Evolutionary conservation across 768 basidiomycete species (phyloP).

Genomic region (Xerocomellus amylosporus): DNA sequence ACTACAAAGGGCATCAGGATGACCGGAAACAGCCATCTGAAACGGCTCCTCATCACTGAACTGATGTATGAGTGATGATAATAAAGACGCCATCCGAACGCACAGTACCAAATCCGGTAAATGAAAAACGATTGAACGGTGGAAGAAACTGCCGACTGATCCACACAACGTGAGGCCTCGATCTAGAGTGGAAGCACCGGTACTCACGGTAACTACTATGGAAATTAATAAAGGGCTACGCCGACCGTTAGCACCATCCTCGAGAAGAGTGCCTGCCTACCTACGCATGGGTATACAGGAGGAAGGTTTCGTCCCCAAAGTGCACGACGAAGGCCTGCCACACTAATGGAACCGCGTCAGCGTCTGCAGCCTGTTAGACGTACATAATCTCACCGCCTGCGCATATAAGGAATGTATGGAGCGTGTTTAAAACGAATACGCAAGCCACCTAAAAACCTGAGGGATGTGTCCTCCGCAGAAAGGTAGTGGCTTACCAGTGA

Average conservation of each 20-base stretch:
- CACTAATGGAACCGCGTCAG: slow-evolving; percentile 12
- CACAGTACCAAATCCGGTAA: slow-evolving; percentile 26
- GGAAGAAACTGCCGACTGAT: slow-evolving; percentile 20
- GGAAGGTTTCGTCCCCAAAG: slow-evolving; percentile 16
- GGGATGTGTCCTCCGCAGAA: neutral
- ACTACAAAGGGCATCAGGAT: slow-evolving; percentile 18
- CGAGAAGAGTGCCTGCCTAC: slow-evolving; percentile 9
- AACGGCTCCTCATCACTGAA: slow-evolving; percentile 14
- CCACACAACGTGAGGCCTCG: slow-evolving; percentile 11
- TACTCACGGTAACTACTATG: slow-evolving; percentile 22
- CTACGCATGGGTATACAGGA: slow-evolving; percentile 17
- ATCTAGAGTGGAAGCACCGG: neutral
- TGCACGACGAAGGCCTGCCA: slow-evolving; percentile 25
- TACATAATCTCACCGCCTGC: slow-evolving; percentile 13
- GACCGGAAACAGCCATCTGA: slow-evolving; percentile 17
- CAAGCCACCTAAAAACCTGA: slow-evolving; percentile 18
- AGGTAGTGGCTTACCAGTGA: slow-evolving; percentile 7
- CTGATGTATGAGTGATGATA: neutral
- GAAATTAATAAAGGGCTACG: slow-evolving; percentile 21
- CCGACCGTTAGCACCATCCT: slow-evolving; percentile 4
- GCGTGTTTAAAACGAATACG: slow-evolving; percentile 17
- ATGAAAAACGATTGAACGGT: slow-evolving; percentile 27
- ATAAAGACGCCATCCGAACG: neutral
- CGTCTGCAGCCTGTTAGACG: neutral
- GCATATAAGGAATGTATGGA: slow-evolving; percentile 17